Evolutionary conservation across 805 yeast genomes (phyloP).

Genomic region (Blastobotrys attinorum): DNA sequence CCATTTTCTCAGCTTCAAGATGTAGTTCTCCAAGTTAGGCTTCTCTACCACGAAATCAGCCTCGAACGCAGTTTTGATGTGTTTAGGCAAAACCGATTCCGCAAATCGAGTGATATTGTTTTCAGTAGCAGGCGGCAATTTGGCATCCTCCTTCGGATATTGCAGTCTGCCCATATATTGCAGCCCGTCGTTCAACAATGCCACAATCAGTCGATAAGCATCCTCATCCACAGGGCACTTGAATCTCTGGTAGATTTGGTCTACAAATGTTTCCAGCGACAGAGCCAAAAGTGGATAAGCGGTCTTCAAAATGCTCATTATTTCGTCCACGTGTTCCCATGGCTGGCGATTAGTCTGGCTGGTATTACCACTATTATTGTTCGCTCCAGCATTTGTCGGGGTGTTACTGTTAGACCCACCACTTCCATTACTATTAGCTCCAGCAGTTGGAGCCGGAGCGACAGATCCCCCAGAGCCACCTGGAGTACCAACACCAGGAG

Average conservation of each 20-base stretch:
- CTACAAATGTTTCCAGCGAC: conserved; percentile 89
- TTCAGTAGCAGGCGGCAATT: conserved; percentile 85
- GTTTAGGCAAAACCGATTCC: conserved; percentile 84
- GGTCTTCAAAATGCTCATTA: conserved; percentile 90
- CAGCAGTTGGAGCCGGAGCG: conserved; percentile 1
- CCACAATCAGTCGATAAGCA: conserved; percentile 88
- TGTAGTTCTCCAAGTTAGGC: conserved; percentile 84
- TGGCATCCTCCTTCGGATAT: conserved; percentile 80
- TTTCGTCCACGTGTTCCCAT: conserved; percentile 88
- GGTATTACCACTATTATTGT: neutral
- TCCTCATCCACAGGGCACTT: conserved; percentile 94
- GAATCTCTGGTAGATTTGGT: conserved; percentile 89
- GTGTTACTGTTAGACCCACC: neutral
- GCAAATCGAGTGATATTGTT: conserved; percentile 83
- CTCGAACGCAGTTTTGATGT: conserved; percentile 82
- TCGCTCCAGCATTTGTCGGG: neutral
- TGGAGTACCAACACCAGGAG: neutral
- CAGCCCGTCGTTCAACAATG: conserved; percentile 86
- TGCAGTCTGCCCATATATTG: conserved; percentile 81
- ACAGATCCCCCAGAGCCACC: conserved; percentile 5
- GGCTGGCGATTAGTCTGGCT: conserved; percentile 49
- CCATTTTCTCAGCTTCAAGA: conserved; percentile 81
- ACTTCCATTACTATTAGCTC: neutral
- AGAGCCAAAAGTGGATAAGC: conserved; percentile 92
- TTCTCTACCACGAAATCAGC: conserved; percentile 79